phyloP scores from a whole-genome alignment of 2,329 filamentous ascomycete species.

The Ambrosiella beaveri region DNA sequence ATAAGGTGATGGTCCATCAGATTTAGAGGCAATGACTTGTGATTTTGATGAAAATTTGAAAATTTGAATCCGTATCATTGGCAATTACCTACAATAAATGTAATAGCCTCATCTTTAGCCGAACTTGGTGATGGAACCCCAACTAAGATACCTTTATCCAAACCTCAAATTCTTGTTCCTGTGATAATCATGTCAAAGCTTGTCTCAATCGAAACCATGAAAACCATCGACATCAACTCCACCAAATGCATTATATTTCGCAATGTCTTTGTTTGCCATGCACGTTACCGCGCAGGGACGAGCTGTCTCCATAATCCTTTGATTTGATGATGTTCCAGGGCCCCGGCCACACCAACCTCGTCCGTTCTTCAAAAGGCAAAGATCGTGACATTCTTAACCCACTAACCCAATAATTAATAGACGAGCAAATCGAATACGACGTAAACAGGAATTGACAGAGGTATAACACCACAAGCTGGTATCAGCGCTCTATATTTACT shows the following conservation, averaged over 20 bases:
- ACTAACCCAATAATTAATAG: neutral
- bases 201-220: neutral
- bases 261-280: neutral
- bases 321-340: neutral
- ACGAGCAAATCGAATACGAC: neutral
- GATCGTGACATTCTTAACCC: neutral
- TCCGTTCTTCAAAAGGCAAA: neutral
- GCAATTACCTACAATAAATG: too few relatives aligned
- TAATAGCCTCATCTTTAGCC: too few relatives aligned
- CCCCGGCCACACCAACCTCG: neutral
- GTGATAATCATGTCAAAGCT: neutral
- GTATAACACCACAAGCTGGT: neutral
- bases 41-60: too few relatives aligned
- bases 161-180: too few relatives aligned
- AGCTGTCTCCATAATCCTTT: neutral
- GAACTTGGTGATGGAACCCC: too few relatives aligned
- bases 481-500: neutral
- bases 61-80: too few relatives aligned
- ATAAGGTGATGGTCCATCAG: too few relatives aligned
- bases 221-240: neutral
- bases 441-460: neutral
- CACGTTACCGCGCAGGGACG: neutral
- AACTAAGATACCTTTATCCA: too few relatives aligned
- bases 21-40: too few relatives aligned
- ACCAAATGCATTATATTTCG: neutral